Evolutionary conservation across 2,329 filamentous ascomycete genomes (phyloP), one percentile per base, ranked within the genome.

Genomic region (Alternaria atra): DNA sequence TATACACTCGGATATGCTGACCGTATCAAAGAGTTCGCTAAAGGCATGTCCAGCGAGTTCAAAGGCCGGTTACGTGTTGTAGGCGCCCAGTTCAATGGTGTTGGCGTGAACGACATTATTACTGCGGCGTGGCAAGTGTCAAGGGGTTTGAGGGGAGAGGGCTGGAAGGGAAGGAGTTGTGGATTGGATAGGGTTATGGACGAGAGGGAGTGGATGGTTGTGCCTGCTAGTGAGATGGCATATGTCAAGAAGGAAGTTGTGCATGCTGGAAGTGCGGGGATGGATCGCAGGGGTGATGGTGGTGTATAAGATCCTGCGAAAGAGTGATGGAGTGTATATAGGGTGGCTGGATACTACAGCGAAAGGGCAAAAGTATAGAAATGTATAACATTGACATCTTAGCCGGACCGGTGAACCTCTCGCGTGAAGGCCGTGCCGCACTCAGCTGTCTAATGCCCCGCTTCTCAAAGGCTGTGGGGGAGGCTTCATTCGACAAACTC

Each of bases 1-100:
- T 96, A 97, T 77, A 86, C 85, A 0, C 89, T 97, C 1, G 93
- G 93, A 35, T 94, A 98, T 78, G 79, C 86, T 27, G 77, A 82
- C 8, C 84, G 86, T 60, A 87, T 96, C 82, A 80, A 79, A 23
- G 74, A 77, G 2, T 72, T 71, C 35, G 86, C 89, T 1, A 84
- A 89, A 69, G 70, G 79, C 2, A 82, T 89, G 53, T 82, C 92
- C 5, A 73, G 79, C 32, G 61, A 80, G 4, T 96, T 89, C 75
- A 76, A 83, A 8, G 88, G 90, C 13, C 82, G 85, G 12, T 80
- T 97, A 29, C 85, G 88, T 60, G 89, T 95, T 8, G 82, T 82
- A 0, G 82, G 82, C 0, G 83, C 76, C 55, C 83, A 82, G 71
- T 81, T 81, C 64, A 78, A 74, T 55, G 83, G 83, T 5, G 82